These are phyloP conservation scores for Rosellinia necatrix DNA, from an alignment of 2,329 filamentous ascomycete genomes.

Conservation along the genomic window DNA sequence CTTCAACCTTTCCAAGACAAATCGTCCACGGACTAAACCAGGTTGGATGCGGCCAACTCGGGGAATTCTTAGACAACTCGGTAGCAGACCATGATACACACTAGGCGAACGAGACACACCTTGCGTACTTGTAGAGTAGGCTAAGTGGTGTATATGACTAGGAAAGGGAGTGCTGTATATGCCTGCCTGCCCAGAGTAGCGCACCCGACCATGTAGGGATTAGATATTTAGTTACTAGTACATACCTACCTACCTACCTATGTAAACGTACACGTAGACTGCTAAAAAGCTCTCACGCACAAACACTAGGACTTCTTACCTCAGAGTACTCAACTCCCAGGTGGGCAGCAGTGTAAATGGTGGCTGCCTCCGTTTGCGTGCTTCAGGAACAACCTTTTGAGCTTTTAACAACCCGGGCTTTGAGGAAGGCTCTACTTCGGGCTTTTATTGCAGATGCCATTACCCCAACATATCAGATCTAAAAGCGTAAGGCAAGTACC, in stretches of 20 bases:
- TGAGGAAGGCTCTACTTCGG: constrained; percentile 17
- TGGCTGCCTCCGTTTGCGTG: background rate
- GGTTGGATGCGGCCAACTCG: constrained; percentile 17
- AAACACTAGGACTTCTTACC: constrained; percentile 21
- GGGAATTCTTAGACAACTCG: constrained; percentile 18
- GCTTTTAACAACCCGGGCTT: too few species aligned
- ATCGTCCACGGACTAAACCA: constrained; percentile 15
- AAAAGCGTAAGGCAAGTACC: too few species aligned
- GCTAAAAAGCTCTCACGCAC: constrained; percentile 6
- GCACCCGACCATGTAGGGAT: too few species aligned
- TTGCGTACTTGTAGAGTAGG: background rate
- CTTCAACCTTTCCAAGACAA: constrained; percentile 1
- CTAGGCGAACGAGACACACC: background rate
- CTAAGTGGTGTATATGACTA: too few species aligned
- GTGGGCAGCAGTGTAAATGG: too few species aligned
- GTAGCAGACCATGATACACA: constrained; percentile 6
- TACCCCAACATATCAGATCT: background rate
- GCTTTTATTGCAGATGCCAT: background rate
- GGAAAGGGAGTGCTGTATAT: too few species aligned
- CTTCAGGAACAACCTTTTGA: background rate
- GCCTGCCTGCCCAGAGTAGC: too few species aligned
- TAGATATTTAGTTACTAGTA: too few species aligned
- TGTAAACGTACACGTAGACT: background rate
- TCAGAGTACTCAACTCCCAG: too few species aligned
- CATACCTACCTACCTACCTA: background rate